Evolutionary conservation across 2,329 filamentous ascomycete species (phyloP), one percentile per base, ranked within the genome.

Genomic region (Nigrospora osmanthi): DNA sequence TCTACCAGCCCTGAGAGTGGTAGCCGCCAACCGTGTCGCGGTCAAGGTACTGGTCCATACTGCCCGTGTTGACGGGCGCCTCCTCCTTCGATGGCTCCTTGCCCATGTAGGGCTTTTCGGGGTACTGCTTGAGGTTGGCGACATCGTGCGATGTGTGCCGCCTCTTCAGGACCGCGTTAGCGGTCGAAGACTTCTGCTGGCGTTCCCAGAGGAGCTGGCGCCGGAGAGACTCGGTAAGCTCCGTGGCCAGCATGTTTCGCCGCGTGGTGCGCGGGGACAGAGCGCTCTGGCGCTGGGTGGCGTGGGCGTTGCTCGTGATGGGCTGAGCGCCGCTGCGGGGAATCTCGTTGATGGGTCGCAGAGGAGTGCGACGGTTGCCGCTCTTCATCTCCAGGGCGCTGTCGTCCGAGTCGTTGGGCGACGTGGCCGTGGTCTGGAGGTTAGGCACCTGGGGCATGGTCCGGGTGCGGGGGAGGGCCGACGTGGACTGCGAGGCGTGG

Each of bases 141-240:
- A 96, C 82, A 60, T 96, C 90, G 53, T 91, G 87, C 3, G 91
- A 87, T 9, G 90, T 95, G 62, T 96, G 89, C 48, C 89, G 78
- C 50, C 91, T 81, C 73, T 95, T 94, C 47, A 95, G 75, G 44
- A 91, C 87, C 1, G 90, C 89, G 52, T 91, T 90, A 57, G 84
- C 87, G 9, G 89, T 91, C 32, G 87, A 85, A 47, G 88, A 89
- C 76, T 93, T 95, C 61, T 97, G 91, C 60, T 95, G 89, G 43
- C 93, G 85, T 64, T 98, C 93, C 87, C 89, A 95, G 14, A 97
- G 78, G 14, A 98, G 81, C 57, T 96, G 87, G 55, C 89, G 87
- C 17, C 93, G 82, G 4, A 98, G 81, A 17, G 89, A 95, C 62
- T 95, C 89, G 3, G 91, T 96, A 44, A 98, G 73, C 69, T 98